A percentile compares a stretch with the other conserved stretches of the same genome.
Conservation (phyloP, 2,329 filamentous ascomycete species). For the Exophiala sideris region DNA sequence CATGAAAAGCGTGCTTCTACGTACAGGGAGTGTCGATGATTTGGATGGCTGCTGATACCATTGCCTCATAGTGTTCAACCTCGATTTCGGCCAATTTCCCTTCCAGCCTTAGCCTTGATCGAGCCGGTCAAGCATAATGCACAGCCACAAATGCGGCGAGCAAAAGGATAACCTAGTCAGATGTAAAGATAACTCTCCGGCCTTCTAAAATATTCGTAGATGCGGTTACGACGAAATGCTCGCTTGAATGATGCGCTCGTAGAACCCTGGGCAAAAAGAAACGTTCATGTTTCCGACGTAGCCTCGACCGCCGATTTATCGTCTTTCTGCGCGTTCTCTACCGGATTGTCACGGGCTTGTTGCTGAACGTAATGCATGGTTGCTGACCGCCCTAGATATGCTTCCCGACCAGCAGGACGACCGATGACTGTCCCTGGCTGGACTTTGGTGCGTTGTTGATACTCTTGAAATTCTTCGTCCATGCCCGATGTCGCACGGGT, state of each 20-base stretch:
- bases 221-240: no score
- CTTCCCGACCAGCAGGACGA: conserved; percentile 10
- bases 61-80: conserved; percentile 7
- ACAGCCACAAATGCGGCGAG: no score
- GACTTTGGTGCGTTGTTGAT: conserved; percentile 8
- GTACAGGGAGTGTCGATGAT: not conserved
- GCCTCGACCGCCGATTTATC: no score
- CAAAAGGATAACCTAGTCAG: no score
- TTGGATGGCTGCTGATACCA: not conserved
- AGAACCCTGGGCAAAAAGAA: no score
- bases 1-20: not conserved
- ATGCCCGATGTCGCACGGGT: not conserved
- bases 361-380: conserved; percentile 8
- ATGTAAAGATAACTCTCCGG: no score
- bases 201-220: no score
- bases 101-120: conserved; percentile 6
- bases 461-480: conserved; percentile 9
- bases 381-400: conserved; percentile 7
- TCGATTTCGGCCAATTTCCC: conserved; percentile 11
- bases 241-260: no score
- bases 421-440: conserved; percentile 11
- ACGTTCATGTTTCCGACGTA: no score
- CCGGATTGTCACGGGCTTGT: conserved; percentile 1
- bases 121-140: not conserved
- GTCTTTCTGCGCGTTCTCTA: not conserved